Percentiles rank a stretch among this genome's conserved stretches.
Conservation (phyloP, 2,329 filamentous ascomycete genomes). For the Colletotrichum tropicale region DNA sequence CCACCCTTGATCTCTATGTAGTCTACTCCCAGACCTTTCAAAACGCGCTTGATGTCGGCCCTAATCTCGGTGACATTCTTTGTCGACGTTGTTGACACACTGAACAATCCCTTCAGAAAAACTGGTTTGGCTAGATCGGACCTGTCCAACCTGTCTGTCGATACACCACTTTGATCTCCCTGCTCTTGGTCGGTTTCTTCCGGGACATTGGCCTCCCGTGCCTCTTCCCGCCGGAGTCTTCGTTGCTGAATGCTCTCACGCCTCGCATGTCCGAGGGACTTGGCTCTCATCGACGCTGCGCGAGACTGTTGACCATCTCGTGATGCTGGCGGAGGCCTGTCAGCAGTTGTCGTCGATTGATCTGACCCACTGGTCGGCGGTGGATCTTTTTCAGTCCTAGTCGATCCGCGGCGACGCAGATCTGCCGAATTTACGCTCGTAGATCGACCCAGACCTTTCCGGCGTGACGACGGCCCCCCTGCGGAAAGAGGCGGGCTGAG, state of each 20-base stretch:
- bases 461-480: slow-evolving; percentile 62
- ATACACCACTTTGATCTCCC: slow-evolving; percentile 63
- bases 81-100: slow-evolving; percentile 93
- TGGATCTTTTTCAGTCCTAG: slow-evolving; percentile 62
- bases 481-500: slow-evolving; percentile 74
- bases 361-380: slow-evolving; percentile 82
- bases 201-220: slow-evolving; percentile 77
- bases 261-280: slow-evolving; percentile 87
- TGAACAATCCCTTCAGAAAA: slow-evolving; percentile 95
- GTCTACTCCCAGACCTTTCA: slow-evolving; percentile 87
- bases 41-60: slow-evolving; percentile 86
- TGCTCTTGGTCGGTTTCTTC: slow-evolving; percentile 80
- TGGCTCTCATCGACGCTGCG: slow-evolving; percentile 74
- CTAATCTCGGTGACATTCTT: slow-evolving; percentile 88
- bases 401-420: slow-evolving; percentile 66
- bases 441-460: slow-evolving; percentile 79
- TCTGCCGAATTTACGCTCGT: slow-evolving; percentile 93
- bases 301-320: slow-evolving; percentile 58
- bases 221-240: slow-evolving; percentile 74
- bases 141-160: slow-evolving; percentile 65
- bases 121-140: slow-evolving; percentile 91
- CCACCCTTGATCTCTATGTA: slow-evolving; percentile 92
- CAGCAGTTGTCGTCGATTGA: slow-evolving; percentile 67
- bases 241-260: slow-evolving; percentile 92
- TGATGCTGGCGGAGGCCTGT: slow-evolving; percentile 54